These are phyloP conservation scores for Naganishia sp. DNA, from an alignment of 1,284 basidiomycete species.

Conservation along the genomic window DNA sequence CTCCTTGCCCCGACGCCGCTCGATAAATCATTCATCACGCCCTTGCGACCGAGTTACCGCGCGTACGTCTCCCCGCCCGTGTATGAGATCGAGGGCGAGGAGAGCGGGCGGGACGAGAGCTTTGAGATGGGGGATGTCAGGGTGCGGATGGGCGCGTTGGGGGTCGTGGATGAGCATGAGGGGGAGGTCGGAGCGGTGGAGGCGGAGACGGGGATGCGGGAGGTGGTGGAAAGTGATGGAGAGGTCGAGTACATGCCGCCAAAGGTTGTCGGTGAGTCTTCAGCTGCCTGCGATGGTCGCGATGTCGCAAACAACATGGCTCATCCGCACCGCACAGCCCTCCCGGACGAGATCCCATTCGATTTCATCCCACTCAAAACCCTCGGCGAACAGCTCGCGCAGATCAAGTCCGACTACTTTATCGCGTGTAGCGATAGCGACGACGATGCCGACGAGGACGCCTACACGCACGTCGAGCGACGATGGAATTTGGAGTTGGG, in stretches of 20 bases:
- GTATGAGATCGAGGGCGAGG: constrained; percentile 19
- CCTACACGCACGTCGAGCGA: constrained; percentile 16
- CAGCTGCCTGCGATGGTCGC: neutral
- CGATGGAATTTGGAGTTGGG: constrained; percentile 21
- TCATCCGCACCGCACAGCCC: constrained; percentile 1
- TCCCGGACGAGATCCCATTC: constrained; percentile 23
- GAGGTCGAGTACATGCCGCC: constrained; percentile 34
- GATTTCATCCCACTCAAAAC: constrained; percentile 24
- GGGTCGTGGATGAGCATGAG: constrained; percentile 23
- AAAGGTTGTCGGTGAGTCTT: constrained; percentile 25
- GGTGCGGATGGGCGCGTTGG: constrained; percentile 9
- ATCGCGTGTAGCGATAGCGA: constrained; percentile 19
- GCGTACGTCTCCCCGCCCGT: constrained; percentile 22
- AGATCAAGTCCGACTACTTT: constrained; percentile 19
- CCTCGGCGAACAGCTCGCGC: constrained; percentile 15
- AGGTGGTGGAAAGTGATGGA: constrained; percentile 27
- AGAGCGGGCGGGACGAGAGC: constrained; percentile 23
- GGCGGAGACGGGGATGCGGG: neutral
- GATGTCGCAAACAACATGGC: neutral
- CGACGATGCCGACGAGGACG: neutral
- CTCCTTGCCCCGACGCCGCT: constrained; percentile 36
- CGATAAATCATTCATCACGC: constrained; percentile 38
- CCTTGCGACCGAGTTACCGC: constrained; percentile 19
- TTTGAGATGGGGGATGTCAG: constrained; percentile 28
- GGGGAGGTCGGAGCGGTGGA: constrained; percentile 19